These are phyloP conservation scores for Metschnikowia kunwiensis DNA, from an alignment of 805 yeast species.

Conservation along the genomic window DNA sequence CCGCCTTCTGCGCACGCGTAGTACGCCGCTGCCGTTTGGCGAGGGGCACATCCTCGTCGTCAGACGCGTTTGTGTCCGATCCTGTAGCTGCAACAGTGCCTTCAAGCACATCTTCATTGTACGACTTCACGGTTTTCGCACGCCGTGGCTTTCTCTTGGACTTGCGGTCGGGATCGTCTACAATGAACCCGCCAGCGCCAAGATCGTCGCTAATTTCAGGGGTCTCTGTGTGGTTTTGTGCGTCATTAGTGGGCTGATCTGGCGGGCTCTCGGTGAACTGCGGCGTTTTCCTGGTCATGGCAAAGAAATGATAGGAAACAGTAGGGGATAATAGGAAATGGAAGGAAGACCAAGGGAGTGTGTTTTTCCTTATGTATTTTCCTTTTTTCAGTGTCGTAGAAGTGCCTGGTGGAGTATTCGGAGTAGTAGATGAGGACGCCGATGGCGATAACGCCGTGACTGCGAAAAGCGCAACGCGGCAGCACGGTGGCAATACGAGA, in stretches of 20 bases:
- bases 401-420: no score
- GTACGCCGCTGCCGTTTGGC: slow-evolving; percentile 1
- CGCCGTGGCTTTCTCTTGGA: slow-evolving; percentile 12
- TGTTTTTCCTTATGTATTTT: no score
- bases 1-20: no score
- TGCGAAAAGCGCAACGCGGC: no score
- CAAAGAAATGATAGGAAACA: background rate
- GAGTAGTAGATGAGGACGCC: no score
- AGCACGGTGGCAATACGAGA: no score
- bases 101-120: slow-evolving; percentile 22
- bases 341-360: no score
- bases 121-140: slow-evolving; percentile 14
- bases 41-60: slow-evolving; percentile 1
- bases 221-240: background rate
- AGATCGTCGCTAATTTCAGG: slow-evolving; percentile 5
- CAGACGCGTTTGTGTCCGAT: no score
- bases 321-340: no score
- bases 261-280: slow-evolving; percentile 1
- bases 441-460: no score
- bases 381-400: no score
- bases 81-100: no score
- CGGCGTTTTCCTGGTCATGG: slow-evolving; percentile 6
- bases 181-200: slow-evolving; percentile 19
- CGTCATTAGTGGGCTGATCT: background rate
- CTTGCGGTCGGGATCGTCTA: slow-evolving; percentile 17